These are phyloP conservation scores for Hypoxylon sp. DNA, from an alignment of 2,329 filamentous ascomycete species.

Conservation along the genomic window DNA sequence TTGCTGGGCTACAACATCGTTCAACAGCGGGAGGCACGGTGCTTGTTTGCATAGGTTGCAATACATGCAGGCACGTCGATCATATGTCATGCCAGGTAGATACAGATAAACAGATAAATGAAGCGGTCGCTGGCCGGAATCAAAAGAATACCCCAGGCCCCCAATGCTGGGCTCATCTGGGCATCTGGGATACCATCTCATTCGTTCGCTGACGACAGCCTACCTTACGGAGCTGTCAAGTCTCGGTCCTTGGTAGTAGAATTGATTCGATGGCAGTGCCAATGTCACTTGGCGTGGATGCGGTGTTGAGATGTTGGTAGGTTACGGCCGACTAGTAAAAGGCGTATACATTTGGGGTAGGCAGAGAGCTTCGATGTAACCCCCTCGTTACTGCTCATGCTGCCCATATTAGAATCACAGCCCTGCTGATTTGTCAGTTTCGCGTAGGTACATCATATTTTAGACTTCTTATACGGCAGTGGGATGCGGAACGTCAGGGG, in stretches of 20 bases:
- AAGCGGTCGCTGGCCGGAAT: not conserved
- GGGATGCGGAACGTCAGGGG: not conserved
- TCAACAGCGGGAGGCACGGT: conserved; percentile 8
- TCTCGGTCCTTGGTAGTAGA: conserved; percentile 8
- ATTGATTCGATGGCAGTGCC: conserved; percentile 16
- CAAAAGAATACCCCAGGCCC: not conserved
- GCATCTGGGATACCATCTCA: not conserved
- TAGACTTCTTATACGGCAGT: not conserved
- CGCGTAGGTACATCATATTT: not conserved
- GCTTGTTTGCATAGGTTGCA: conserved; percentile 6
- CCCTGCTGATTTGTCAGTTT: conserved; percentile 31
- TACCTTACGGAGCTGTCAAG: conserved; percentile 9
- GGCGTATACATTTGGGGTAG: conserved; percentile 20
- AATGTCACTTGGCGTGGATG: conserved; percentile 24
- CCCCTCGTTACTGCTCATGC: conserved; percentile 4
- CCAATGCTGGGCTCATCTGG: not conserved
- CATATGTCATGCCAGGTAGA: conserved; percentile 13
- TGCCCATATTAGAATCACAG: conserved; percentile 27
- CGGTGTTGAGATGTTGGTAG: not conserved
- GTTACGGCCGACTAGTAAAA: no score
- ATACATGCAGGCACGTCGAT: conserved; percentile 2
- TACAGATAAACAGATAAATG: not conserved
- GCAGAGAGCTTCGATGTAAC: conserved; percentile 16
- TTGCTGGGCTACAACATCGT: not conserved
- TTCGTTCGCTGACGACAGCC: conserved; percentile 18